Percentiles rank a stretch among this genome's conserved stretches.
Evolutionary conservation across 1,284 basidiomycete genomes (phyloP).

Genomic region (Microbotryomycetes sp.): DNA sequence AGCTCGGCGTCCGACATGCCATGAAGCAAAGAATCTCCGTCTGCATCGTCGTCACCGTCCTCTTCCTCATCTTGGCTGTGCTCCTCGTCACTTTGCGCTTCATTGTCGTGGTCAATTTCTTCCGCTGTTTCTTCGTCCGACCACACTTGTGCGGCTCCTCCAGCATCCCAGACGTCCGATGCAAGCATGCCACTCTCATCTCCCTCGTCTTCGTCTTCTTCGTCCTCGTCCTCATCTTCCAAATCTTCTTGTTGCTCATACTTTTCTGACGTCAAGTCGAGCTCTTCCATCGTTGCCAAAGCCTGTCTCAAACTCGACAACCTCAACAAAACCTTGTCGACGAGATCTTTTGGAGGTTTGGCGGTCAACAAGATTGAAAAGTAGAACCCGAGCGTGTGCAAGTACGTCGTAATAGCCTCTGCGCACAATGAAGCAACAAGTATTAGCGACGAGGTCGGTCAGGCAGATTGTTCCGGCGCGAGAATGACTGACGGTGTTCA

Average conservation of each 20-base stretch:
- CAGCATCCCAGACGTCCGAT: conserved; percentile 36
- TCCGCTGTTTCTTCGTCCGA: conserved; percentile 36
- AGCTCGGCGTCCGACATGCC: conserved; percentile 37
- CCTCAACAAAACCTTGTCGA: conserved; percentile 66
- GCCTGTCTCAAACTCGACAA: conserved; percentile 79
- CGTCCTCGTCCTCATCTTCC: conserved; percentile 39
- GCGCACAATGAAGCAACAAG: neutral
- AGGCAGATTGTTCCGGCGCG: too few relatives aligned
- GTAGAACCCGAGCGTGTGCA: conserved; percentile 86
- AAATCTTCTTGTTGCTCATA: conserved; percentile 44
- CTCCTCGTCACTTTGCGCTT: conserved; percentile 37
- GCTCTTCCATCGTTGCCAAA: conserved; percentile 69
- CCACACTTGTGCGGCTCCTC: conserved; percentile 19
- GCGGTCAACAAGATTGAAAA: conserved; percentile 69
- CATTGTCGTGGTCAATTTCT: conserved; percentile 37
- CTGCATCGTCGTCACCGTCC: conserved; percentile 43
- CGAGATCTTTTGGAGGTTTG: conserved; percentile 59
- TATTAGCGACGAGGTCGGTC: neutral
- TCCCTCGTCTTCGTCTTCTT: conserved; percentile 34
- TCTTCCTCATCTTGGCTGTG: conserved; percentile 40
- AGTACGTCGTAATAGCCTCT: conserved; percentile 65
- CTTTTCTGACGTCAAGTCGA: conserved; percentile 55
- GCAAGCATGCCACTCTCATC: conserved; percentile 23
- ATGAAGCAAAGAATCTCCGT: conserved; percentile 40
- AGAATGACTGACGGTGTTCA: conserved; percentile 25